Base-by-base conservation (phyloP, 768 basidiomycete species). In the Paxillus involutus region DNA sequence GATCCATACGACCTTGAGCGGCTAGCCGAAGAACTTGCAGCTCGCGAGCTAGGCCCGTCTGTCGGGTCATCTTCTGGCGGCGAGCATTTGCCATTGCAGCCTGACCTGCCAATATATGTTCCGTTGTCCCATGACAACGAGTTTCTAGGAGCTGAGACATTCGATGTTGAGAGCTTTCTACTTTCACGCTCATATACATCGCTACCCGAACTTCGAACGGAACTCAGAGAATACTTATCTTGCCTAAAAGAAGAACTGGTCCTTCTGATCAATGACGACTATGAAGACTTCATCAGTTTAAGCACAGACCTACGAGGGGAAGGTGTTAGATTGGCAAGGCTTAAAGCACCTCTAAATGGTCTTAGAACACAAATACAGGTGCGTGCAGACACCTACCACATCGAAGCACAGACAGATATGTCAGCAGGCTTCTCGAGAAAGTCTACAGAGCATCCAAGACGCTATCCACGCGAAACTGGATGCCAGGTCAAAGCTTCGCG, bases 261-360 rank as follows among this genome's bases (percentile, higher is more conserved):
- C 30, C 86, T 86, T 63, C 84, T 98, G 64, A 97, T 98, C 68
- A 98, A 99, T 71, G 89, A 94, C 62, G 97, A 98, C 73, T 99
- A 98, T 65, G 94, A 94, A 69, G 94, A 94, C 13, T 99, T 98
- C 68, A 96, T 98, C 63, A 93, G 91, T 61, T 77, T 99, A 30
- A 95, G 95, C 59, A 94, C 95, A 3, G 94, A 98, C 63, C 69
- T 98, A 59, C 81, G 86, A 59, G 93, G 89, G 42, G 95, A 98
- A 71, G 89, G 90, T 3, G 76, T 78, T 37, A 77, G 92, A 58
- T 68, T 96, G 61, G 77, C 80, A 53, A 75, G 80, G 53, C 66
- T 99, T 53, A 84, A 85, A 59, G 70, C 69, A 24, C 95, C 96
- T 0, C 68, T 99, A 48, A 71, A 64, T 9, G 77, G 75, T 19